These are phyloP conservation scores for Sechiopsis laciniata DNA, from an alignment of 306 rosid species.

Conservation along the genomic window DNA sequence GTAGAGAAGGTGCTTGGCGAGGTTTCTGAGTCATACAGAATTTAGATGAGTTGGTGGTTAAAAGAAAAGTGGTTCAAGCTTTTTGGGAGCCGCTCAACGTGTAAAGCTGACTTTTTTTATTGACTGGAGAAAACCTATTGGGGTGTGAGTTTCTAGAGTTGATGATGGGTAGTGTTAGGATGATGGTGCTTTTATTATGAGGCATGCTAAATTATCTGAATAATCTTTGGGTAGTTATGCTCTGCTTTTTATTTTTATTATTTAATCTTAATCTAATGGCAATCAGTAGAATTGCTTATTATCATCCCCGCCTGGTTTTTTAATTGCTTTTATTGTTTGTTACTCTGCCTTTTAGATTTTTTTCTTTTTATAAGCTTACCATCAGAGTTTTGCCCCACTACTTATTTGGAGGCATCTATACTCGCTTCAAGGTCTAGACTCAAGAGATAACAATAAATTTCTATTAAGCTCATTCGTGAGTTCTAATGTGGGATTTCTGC, in stretches of 20 bases:
- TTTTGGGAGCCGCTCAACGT: slow-evolving; percentile 49
- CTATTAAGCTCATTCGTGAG: no score
- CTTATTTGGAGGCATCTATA: no score
- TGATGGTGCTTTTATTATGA: slow-evolving; percentile 44
- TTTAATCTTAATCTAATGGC: slow-evolving; percentile 40
- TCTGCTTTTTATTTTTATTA: slow-evolving; percentile 26
- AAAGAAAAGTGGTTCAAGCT: slow-evolving; percentile 30
- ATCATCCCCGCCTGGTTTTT: not conserved
- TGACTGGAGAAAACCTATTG: slow-evolving; percentile 56
- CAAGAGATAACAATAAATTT: no score
- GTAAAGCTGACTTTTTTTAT: slow-evolving; percentile 59
- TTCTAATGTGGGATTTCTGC: no score
- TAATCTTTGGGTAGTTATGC: slow-evolving; percentile 48
- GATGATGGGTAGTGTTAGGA: slow-evolving; percentile 51
- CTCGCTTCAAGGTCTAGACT: no score
- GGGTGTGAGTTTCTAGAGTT: slow-evolving; percentile 32
- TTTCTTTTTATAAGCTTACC: no score
- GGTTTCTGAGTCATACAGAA: slow-evolving; percentile 46
- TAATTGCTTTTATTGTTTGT: not conserved
- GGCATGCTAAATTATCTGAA: slow-evolving; percentile 58
- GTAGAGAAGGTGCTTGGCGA: slow-evolving; percentile 46
- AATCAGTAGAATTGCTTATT: slow-evolving; percentile 33
- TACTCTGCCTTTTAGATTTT: not conserved
- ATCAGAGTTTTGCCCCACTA: no score
- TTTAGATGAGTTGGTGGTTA: slow-evolving; percentile 37